Evolutionary conservation across 768 basidiomycete species (phyloP).

Genomic region (Butyriboletus loyo): DNA sequence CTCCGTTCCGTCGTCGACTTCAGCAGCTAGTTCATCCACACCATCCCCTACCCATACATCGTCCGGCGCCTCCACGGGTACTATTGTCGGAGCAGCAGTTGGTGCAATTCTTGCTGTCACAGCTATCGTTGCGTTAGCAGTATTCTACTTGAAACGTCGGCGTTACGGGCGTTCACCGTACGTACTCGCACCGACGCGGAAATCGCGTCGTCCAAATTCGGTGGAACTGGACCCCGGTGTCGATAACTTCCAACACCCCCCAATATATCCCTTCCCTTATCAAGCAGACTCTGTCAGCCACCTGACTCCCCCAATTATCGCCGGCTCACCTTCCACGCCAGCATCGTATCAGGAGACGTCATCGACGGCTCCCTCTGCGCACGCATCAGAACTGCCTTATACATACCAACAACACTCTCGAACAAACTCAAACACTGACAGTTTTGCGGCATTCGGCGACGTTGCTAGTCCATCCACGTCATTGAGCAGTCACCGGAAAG

Average conservation of each 20-base stretch:
- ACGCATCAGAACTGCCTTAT: slow-evolving; percentile 5
- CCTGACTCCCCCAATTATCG: slow-evolving; percentile 11
- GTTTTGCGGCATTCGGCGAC: slow-evolving; percentile 19
- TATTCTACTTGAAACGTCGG: slow-evolving; percentile 46
- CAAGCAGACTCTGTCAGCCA: slow-evolving; percentile 20
- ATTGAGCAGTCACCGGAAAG: slow-evolving; percentile 50
- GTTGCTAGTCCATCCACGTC: slow-evolving; percentile 22
- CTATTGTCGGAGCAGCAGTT: slow-evolving; percentile 47
- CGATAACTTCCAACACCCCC: slow-evolving; percentile 31
- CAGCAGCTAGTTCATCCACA: slow-evolving; percentile 9
- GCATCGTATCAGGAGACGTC: slow-evolving; percentile 5
- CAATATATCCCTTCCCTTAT: slow-evolving; percentile 34
- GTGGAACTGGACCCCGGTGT: slow-evolving; percentile 36
- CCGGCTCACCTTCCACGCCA: background rate
- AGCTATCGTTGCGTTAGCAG: slow-evolving; percentile 46
- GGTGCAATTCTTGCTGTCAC: slow-evolving; percentile 53
- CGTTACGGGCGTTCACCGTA: slow-evolving; percentile 26
- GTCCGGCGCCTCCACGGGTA: slow-evolving; percentile 38
- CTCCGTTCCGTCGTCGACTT: slow-evolving; percentile 22
- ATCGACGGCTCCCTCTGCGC: slow-evolving; percentile 6
- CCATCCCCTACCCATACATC: slow-evolving; percentile 20
- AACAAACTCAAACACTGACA: slow-evolving; percentile 20
- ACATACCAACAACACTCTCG: slow-evolving; percentile 13
- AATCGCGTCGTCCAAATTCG: slow-evolving; percentile 34
- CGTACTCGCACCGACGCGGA: slow-evolving; percentile 24